Base-by-base conservation (phyloP, 116 monocot genomes). In the Dioscorea cayenensis region DNA sequence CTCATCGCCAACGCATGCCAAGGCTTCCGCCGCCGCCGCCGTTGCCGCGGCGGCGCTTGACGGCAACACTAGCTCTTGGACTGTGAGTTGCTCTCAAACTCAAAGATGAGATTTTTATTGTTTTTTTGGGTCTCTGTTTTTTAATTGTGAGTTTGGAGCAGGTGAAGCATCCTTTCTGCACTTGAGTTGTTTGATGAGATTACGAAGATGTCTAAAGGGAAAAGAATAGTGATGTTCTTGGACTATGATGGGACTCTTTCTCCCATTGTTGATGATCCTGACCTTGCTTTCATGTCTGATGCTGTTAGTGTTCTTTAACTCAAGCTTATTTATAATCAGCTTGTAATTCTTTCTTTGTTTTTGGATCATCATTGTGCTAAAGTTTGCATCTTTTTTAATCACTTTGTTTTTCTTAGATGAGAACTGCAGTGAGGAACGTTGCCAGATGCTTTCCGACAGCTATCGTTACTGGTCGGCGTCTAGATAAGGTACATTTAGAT, bases 181-280 rank as follows among this genome's bases (percentile, higher is more conserved):
- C 71, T 89, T 28, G 60, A n/a, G 17, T 76, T 64, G 72, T 84
- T 92, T 67, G 80, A 84, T 50, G 84, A 86, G 63, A 80, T 92
- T 27, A 67, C 55, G 25, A 60, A 16, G 25, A 65, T 64, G 37
- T 84, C 84, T 7, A 80, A 72, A 64, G 89, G 86, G 71, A 92
- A 89, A 67, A 64, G 82, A 71, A 84, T 89, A 12, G 86, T 82
- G 32, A 78, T 92, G 81, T 92, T 92, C 71, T 79, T 92, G 22
- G 92, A 92, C 78, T 92, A 92, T 69, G 92, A 92, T 29, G 92
- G 92, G 8, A 92, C 92, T 16, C 77, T 92, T 22, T 92, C 92
- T 18, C 92, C 92, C 1, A 92, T 92, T 70, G 89, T 89, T 58
- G 86, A 92, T 49, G 82, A 92, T 69, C 92, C 92, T 0, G 92